Percentiles rank a stretch among this genome's conserved stretches.
phyloP scores from a whole-genome alignment of 331 rosid genomes.

The Rhamnella rubrinervis region DNA sequence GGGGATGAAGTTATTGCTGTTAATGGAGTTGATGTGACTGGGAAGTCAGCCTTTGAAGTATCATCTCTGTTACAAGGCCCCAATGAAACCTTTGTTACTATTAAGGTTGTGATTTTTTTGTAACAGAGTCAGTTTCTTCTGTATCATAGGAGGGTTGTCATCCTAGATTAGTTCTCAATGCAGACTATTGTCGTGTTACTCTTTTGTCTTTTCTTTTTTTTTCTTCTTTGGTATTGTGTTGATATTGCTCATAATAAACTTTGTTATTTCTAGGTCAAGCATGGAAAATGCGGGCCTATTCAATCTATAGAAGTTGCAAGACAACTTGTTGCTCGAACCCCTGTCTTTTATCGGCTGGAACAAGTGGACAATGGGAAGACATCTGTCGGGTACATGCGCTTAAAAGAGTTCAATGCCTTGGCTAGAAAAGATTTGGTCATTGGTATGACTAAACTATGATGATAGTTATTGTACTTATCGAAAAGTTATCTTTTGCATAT shows the following conservation, averaged over 20 bases:
- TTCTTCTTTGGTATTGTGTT: constrained; percentile 3
- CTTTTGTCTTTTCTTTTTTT: not conserved
- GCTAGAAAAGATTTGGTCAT: constrained; percentile 83
- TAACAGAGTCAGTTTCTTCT: constrained; percentile 10
- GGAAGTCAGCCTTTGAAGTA: constrained; percentile 90
- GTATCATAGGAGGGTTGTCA: not conserved
- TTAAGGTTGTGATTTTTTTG: constrained; percentile 70
- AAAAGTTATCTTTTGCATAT: not conserved
- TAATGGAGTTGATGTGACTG: constrained; percentile 68
- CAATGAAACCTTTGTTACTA: constrained; percentile 75
- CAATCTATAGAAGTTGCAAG: constrained; percentile 71
- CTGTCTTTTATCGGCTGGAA: constrained; percentile 83
- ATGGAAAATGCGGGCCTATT: constrained; percentile 84
- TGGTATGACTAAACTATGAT: constrained; percentile 40
- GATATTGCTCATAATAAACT: constrained; percentile 22
- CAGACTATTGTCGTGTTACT: constrained; percentile 13
- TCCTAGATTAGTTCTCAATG: constrained; percentile 11
- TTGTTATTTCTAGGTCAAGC: constrained; percentile 67
- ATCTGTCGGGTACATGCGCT: constrained; percentile 77
- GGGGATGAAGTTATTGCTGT: constrained; percentile 92
- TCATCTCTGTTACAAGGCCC: constrained; percentile 90
- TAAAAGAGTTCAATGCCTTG: constrained; percentile 96
- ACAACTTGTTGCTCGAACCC: constrained; percentile 88
- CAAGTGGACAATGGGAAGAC: constrained; percentile 55
- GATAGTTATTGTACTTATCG: not conserved